Evolutionary conservation across 345 rosid genomes (phyloP).

Genomic region (Dipteronia sinensis): DNA sequence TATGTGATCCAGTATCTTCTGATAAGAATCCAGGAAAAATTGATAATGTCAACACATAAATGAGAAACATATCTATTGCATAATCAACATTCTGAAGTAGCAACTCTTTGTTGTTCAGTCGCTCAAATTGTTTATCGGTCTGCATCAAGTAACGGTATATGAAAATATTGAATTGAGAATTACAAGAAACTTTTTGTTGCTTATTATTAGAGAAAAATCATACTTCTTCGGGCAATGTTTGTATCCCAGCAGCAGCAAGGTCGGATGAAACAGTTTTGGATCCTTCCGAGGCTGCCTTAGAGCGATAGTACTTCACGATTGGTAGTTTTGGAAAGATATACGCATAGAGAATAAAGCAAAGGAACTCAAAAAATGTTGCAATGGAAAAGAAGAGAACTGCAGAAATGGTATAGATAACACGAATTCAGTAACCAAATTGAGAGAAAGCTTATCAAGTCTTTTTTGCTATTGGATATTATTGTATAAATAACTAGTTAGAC

Average conservation of each 20-base stretch:
- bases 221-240: constrained; percentile 31
- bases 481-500: background rate
- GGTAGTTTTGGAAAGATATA: constrained; percentile 66
- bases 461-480: background rate
- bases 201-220: background rate
- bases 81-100: constrained; percentile 59
- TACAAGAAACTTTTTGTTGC: background rate
- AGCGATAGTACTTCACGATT: constrained; percentile 72
- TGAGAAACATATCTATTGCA: constrained; percentile 57
- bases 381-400: constrained; percentile 70
- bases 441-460: background rate
- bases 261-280: constrained; percentile 78
- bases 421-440: background rate
- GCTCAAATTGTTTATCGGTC: constrained; percentile 34
- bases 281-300: constrained; percentile 89
- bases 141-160: background rate
- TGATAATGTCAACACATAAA: constrained; percentile 62
- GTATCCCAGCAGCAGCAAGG: constrained; percentile 80
- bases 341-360: constrained; percentile 67
- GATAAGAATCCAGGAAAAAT: constrained; percentile 89
- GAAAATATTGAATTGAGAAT: background rate
- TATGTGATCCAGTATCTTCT: constrained; percentile 78
- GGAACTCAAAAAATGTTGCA: constrained; percentile 59
- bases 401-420: background rate
- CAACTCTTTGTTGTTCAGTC: constrained; percentile 57